phyloP scores from a whole-genome alignment of 176 grass and related monocot genomes.

The Eremochloa ophiuroides region DNA sequence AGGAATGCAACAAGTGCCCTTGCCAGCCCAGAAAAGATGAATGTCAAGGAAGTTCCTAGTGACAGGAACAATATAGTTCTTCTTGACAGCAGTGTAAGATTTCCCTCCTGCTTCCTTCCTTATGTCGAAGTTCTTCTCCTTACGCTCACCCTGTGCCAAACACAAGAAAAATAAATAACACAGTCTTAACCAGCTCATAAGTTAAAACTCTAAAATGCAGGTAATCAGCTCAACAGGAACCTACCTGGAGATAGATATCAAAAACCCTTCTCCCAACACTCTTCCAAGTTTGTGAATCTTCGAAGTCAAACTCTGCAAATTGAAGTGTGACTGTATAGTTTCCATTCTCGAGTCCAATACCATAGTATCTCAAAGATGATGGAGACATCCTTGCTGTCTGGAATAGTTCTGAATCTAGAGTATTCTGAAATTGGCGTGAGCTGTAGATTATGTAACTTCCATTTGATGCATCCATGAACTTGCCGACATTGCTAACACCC shows the following conservation, averaged over 20 bases:
- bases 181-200: neutral
- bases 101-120: conserved; percentile 52
- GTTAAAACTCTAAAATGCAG: neutral
- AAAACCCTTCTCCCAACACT: conserved; percentile 76
- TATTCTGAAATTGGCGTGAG: conserved; percentile 53
- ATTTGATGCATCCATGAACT: conserved; percentile 31
- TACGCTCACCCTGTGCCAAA: conserved; percentile 47
- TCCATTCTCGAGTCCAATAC: conserved; percentile 85
- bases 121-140: conserved; percentile 80
- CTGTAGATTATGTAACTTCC: conserved; percentile 48
- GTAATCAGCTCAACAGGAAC: neutral
- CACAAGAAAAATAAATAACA: neutral
- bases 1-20: conserved; percentile 90
- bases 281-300: conserved; percentile 35
- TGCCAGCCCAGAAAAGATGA: conserved; percentile 98
- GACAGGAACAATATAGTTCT: conserved; percentile 44
- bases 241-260: conserved; percentile 90
- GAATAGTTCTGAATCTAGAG: conserved; percentile 64
- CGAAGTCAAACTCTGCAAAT: conserved; percentile 60
- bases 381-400: conserved; percentile 74
- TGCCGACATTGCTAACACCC: conserved; percentile 77
- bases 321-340: conserved; percentile 84
- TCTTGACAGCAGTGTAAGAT: conserved; percentile 62
- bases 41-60: conserved; percentile 87
- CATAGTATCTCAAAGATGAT: conserved; percentile 86